Conservation (phyloP, 768 basidiomycete genomes). For the Hypholoma fasciculare region DNA sequence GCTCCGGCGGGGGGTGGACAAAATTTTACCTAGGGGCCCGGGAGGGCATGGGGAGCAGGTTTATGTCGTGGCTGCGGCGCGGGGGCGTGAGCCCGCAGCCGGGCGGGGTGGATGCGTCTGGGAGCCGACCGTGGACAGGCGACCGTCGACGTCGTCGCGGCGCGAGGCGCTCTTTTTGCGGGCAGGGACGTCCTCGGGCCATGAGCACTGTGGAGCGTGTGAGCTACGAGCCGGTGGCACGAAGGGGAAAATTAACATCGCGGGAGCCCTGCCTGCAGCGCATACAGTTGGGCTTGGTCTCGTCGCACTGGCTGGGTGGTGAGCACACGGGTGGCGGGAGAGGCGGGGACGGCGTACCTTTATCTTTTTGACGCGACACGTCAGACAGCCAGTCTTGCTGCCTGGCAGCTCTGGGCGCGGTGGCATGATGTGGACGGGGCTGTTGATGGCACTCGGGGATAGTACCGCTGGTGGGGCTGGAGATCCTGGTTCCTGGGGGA, state of each 20-base stretch:
- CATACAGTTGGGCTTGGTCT: conserved; percentile 84
- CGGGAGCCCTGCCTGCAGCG: conserved; percentile 85
- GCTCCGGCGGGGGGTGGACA: conserved; percentile 7
- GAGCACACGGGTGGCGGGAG: not conserved
- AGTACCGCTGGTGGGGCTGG: conserved; percentile 39
- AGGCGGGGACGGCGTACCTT: conserved; percentile 56
- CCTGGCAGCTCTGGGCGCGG: conserved; percentile 55
- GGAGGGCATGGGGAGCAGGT: conserved; percentile 39
- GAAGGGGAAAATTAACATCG: conserved; percentile 47
- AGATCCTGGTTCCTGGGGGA: conserved; percentile 42
- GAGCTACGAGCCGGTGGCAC: conserved; percentile 10
- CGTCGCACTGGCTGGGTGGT: conserved; percentile 68
- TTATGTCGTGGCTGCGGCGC: conserved; percentile 46
- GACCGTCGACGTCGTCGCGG: conserved; percentile 60
- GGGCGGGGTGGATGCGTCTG: conserved; percentile 72
- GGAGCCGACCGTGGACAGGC: conserved; percentile 76
- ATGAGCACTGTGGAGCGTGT: conserved; percentile 59
- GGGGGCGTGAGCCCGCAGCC: conserved; percentile 68
- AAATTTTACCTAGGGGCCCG: conserved; percentile 39
- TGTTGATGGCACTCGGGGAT: conserved; percentile 27
- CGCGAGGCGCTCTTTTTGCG: conserved; percentile 63
- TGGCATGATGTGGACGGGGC: conserved; percentile 48
- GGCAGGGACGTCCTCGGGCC: conserved; percentile 78
- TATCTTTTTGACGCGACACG: conserved; percentile 93
- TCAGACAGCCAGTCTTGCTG: conserved; percentile 93